A percentile compares a stretch with the other conserved stretches of the same genome.
Evolutionary conservation across 208 protist species (phyloP).

Genomic region (Trypanosoma cruzi): DNA sequence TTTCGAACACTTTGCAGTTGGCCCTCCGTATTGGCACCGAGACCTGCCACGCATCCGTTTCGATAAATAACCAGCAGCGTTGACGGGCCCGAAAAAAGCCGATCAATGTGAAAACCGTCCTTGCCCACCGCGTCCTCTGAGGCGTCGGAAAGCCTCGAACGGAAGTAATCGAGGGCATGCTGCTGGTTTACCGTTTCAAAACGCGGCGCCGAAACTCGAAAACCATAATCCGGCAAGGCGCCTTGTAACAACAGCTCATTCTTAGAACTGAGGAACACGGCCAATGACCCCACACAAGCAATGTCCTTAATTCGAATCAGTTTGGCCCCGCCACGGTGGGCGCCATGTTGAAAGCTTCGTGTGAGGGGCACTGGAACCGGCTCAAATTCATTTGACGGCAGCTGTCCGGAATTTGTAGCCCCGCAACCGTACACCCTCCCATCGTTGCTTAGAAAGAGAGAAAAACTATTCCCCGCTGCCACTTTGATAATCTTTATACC

Average conservation of each 20-base stretch:
- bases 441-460: constrained; percentile 66
- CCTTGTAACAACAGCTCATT: constrained; percentile 76
- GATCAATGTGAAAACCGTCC: constrained; percentile 38
- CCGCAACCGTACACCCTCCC: constrained; percentile 74
- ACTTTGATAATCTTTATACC: constrained; percentile 45
- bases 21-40: constrained; percentile 75
- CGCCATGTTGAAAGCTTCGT: constrained; percentile 42
- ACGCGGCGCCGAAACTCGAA: constrained; percentile 51
- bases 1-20: constrained; percentile 52
- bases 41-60: constrained; percentile 66
- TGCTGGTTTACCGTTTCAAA: constrained; percentile 49
- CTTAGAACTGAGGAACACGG: constrained; percentile 51
- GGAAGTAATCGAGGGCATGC: constrained; percentile 33
- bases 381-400: constrained; percentile 65
- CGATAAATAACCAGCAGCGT: constrained; percentile 62
- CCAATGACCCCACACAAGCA: constrained; percentile 50
- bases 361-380: constrained; percentile 58
- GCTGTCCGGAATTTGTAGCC: constrained; percentile 61
- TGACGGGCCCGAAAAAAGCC: constrained; percentile 42
- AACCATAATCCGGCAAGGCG: constrained; percentile 60
- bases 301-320: constrained; percentile 71
- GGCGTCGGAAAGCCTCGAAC: not conserved
- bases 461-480: constrained; percentile 63
- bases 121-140: not conserved
- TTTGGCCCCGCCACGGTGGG: constrained; percentile 17